Base-by-base conservation (phyloP, 345 rosid genomes). In the Eucalyptus coolabah region DNA sequence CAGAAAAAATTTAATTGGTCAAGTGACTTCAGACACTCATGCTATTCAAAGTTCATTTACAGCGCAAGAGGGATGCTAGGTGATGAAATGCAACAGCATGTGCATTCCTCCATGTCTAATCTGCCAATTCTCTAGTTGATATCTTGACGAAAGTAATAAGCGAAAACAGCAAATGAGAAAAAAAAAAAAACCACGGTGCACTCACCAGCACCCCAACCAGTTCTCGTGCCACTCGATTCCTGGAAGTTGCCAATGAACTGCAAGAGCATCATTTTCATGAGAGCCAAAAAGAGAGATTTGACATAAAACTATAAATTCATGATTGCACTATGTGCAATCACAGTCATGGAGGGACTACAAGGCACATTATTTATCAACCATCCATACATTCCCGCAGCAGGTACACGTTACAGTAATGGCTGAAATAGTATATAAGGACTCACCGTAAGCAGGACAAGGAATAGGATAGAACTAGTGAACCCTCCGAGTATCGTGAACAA, bases 191-290 rank as follows among this genome's bases (percentile, higher is more conserved):
- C 21, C 45, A 50, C 49, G 40, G 86, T 80, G 50, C n/a, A 87
- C 95, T 91, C 88, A 97, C 99, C 98, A 30, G 99, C 95, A 87
- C 98, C 98, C 99, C 99, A 98, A 3, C 98, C 95, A 87, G 96
- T 98, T 94, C 91, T 98, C 91, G 94, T 63, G 88, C 98, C 96
- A 92, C 92, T 90, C 13, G 97, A 89, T 91, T 98, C 99, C 93
- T 97, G 99, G 89, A 95, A 95, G 93, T 97, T 97, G 42, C 98
- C 98, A 88, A 97, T 93, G 93, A 97, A 96, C 99, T 98, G 95
- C 94, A 94, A 89, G n/a, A 89, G 47, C 60, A 87, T 37, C 82
- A 72, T 77, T 77, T 77, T 77, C 83, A 77, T 77, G 30, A 40
- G 30, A 3, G 83, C 28, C 7, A 21, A 40, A 77, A 77, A 21